phyloP scores from a whole-genome alignment of 1,284 basidiomycete genomes.

The Trametes polyzona region DNA sequence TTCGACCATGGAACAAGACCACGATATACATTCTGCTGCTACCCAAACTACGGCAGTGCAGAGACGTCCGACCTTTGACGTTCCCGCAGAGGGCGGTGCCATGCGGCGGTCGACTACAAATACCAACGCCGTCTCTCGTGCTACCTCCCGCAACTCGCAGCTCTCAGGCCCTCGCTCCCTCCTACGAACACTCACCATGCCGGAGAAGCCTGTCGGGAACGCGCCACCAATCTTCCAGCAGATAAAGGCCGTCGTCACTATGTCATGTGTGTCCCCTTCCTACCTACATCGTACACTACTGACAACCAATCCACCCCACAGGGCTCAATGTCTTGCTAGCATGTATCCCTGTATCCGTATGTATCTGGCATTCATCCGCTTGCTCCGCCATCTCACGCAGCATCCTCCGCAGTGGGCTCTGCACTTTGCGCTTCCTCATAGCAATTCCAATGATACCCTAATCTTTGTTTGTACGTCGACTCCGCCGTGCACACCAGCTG shows the following conservation, averaged over 20 bases:
- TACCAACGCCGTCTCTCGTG: constrained; percentile 11
- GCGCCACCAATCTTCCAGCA: constrained; percentile 49
- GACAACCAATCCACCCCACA: constrained; percentile 35
- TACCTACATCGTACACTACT: background rate
- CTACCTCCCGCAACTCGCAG: constrained; percentile 14
- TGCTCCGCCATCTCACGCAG: background rate
- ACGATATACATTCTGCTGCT: background rate
- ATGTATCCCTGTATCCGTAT: constrained; percentile 72
- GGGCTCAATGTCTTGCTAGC: constrained; percentile 68
- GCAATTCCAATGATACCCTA: constrained; percentile 53
- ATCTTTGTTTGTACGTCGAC: constrained; percentile 72
- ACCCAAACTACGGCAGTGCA: constrained; percentile 15
- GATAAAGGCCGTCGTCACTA: constrained; percentile 50
- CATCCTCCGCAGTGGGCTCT: constrained; percentile 64
- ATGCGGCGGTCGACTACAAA: constrained; percentile 20
- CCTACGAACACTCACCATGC: constrained; percentile 20
- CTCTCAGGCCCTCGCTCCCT: constrained; percentile 10
- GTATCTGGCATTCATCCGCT: constrained; percentile 30
- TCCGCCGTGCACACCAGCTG: background rate
- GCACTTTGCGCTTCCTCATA: constrained; percentile 57
- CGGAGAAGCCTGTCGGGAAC: constrained; percentile 39
- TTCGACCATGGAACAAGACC: background rate
- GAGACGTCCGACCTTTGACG: constrained; percentile 21
- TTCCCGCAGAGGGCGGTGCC: background rate
- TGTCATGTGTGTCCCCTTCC: constrained; percentile 51